These are phyloP conservation scores for Maudiozyma barnettii DNA, from an alignment of 805 yeast genomes.

Conservation along the genomic window DNA sequence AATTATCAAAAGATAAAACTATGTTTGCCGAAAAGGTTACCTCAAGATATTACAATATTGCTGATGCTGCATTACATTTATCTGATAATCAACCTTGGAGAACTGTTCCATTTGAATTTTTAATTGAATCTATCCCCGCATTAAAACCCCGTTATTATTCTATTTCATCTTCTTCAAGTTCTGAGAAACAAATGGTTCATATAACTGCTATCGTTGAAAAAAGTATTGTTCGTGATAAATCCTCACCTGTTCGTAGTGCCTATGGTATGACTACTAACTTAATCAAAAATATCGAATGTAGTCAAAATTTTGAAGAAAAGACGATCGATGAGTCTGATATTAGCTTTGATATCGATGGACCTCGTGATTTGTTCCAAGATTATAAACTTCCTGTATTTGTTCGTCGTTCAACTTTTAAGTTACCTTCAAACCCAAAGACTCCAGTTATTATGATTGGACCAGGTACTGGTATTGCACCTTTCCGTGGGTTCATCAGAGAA, in stretches of 20 bases:
- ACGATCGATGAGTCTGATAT: constrained; percentile 31
- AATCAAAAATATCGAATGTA: constrained; percentile 58
- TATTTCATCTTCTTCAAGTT: constrained; percentile 81
- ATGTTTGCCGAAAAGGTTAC: constrained; percentile 59
- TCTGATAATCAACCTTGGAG: constrained; percentile 65
- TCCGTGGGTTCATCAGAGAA: constrained; percentile 90
- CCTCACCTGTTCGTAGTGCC: constrained; percentile 18
- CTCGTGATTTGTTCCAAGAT: constrained; percentile 42
- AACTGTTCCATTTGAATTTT: constrained; percentile 72
- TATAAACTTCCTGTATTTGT: constrained; percentile 80
- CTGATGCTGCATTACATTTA: constrained; percentile 58
- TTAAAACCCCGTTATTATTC: constrained; percentile 94
- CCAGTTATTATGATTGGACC: constrained; percentile 96
- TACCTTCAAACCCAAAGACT: constrained; percentile 75
- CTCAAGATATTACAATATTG: constrained; percentile 53
- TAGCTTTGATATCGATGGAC: constrained; percentile 72
- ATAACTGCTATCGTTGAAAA: constrained; percentile 91
- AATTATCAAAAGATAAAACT: constrained; percentile 58
- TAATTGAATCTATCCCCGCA: constrained; percentile 71
- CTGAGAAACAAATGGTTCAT: constrained; percentile 67
- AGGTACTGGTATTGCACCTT: constrained; percentile 98
- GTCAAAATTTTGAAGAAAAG: constrained; percentile 39
- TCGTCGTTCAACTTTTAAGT: constrained; percentile 88
- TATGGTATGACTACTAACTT: constrained; percentile 87
- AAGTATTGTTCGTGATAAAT: constrained; percentile 21